Conservation (phyloP, 2,329 filamentous ascomycete genomes). For the Diaporthe eres region DNA sequence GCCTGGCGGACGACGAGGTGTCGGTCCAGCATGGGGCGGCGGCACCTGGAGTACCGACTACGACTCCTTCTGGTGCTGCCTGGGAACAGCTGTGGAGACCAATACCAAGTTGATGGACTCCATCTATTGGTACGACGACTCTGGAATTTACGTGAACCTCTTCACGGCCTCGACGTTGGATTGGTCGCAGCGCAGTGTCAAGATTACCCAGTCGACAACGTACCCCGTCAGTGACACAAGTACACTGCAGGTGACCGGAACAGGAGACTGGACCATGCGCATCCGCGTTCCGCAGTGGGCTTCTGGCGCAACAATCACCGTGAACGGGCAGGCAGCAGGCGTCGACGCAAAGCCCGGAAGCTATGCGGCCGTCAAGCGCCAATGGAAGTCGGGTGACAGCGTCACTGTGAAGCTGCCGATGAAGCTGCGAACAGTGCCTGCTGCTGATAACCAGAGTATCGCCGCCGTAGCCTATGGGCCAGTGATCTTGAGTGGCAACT, state of each 20-base stretch:
- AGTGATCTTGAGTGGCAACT: background rate
- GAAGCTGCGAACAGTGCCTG: constrained; percentile 56
- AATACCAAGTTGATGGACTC: constrained; percentile 69
- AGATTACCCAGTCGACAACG: constrained; percentile 58
- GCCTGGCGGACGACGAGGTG: constrained; percentile 60
- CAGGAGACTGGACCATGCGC: constrained; percentile 51
- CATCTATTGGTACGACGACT: constrained; percentile 62
- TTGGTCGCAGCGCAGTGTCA: constrained; percentile 58
- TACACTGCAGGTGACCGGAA: constrained; percentile 54
- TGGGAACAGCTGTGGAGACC: constrained; percentile 65
- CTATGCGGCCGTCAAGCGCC: constrained; percentile 49
- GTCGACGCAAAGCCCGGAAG: constrained; percentile 46
- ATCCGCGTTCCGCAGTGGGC: constrained; percentile 66
- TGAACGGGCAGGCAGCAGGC: constrained; percentile 56
- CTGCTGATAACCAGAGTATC: constrained; percentile 61
- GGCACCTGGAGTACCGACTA: constrained; percentile 69
- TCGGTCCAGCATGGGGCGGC: constrained; percentile 67
- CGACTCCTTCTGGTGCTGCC: constrained; percentile 67
- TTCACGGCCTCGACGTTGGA: constrained; percentile 61
- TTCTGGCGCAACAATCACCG: constrained; percentile 52
- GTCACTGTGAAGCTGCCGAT: constrained; percentile 62
- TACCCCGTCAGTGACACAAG: constrained; percentile 59
- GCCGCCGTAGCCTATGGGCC: constrained; percentile 50
- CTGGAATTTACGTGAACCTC: constrained; percentile 62
- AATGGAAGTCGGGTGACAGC: constrained; percentile 59